Evolutionary conservation across 176 grass and related monocot genomes (phyloP).

Genomic region (Canna indica): DNA sequence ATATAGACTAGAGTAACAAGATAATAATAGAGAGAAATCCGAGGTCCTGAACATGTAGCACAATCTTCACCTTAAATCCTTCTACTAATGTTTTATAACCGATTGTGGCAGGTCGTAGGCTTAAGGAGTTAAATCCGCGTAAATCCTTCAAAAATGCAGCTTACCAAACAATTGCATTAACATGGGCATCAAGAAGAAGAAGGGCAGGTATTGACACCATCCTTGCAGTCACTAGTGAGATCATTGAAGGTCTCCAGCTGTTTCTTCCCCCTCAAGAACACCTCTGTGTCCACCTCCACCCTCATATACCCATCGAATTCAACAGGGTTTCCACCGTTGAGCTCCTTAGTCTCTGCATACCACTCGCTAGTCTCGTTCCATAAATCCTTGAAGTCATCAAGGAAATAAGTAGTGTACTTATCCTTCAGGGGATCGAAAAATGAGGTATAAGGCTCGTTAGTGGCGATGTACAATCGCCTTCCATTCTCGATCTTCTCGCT

Average conservation of each 20-base stretch:
- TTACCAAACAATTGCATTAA: neutral
- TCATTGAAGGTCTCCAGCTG: constrained; percentile 23
- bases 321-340: constrained; percentile 1
- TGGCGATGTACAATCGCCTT: constrained; percentile 7
- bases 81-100: neutral
- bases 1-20: neutral
- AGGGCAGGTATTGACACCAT: constrained; percentile 17
- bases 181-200: constrained; percentile 13
- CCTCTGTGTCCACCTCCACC: constrained; percentile 17
- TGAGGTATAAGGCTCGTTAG: constrained; percentile 2
- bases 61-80: neutral
- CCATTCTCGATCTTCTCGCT: constrained; percentile 16
- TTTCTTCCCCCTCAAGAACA: constrained; percentile 21
- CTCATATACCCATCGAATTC: constrained; percentile 21
- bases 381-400: constrained; percentile 15
- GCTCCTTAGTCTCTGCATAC: constrained; percentile 15
- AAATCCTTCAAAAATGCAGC: neutral
- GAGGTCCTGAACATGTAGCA: neutral
- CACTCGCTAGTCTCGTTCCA: constrained; percentile 20
- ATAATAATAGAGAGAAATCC: neutral
- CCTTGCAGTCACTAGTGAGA: constrained; percentile 17
- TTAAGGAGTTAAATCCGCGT: neutral
- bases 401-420: constrained; percentile 12
- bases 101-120: neutral
- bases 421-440: constrained; percentile 23